Evolutionary conservation across 2,329 filamentous ascomycete species (phyloP).

Genomic region (Exutisphaerella laricina): DNA sequence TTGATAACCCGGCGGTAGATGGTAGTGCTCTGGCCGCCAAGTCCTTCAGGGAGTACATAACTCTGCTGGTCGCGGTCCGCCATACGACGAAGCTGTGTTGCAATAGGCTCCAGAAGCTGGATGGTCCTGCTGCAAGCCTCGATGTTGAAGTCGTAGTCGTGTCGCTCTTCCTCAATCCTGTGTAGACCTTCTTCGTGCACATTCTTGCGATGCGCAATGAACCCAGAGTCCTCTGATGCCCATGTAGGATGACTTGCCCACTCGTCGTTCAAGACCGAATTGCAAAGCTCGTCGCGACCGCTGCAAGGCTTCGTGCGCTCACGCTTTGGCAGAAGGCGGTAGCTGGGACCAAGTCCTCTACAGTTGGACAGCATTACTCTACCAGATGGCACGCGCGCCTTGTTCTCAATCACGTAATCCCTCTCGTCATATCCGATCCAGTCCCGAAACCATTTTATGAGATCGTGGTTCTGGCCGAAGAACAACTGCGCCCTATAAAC

Average conservation of each 20-base stretch:
- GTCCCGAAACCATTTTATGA: conserved; percentile 81
- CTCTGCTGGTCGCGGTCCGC: conserved; percentile 55
- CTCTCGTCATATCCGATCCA: conserved; percentile 74
- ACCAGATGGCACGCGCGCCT: conserved; percentile 66
- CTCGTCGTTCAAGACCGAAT: conserved; percentile 88
- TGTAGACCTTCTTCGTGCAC: conserved; percentile 90
- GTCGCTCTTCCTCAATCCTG: conserved; percentile 93
- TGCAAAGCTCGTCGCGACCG: conserved; percentile 90
- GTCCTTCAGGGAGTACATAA: conserved; percentile 74
- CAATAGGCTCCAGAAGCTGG: conserved; percentile 89
- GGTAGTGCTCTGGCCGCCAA: conserved; percentile 89
- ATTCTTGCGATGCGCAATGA: conserved; percentile 97
- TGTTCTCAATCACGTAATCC: conserved; percentile 74
- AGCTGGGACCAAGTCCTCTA: conserved; percentile 90
- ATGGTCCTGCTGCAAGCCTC: conserved; percentile 93
- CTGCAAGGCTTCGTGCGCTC: conserved; percentile 89
- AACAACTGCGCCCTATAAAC: conserved; percentile 78
- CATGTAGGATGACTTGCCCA: conserved; percentile 99
- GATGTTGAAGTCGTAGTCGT: conserved; percentile 98
- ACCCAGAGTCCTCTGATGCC: conserved; percentile 96
- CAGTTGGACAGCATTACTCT: conserved; percentile 93
- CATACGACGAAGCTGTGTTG: conserved; percentile 81
- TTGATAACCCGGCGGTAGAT: conserved; percentile 97
- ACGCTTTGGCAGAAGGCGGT: conserved; percentile 81
- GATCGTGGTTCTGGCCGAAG: conserved; percentile 79